These are phyloP conservation scores for Brachypodium distachyon DNA, from an alignment of 202 grass and related monocot genomes.

Conservation along the genomic window DNA sequence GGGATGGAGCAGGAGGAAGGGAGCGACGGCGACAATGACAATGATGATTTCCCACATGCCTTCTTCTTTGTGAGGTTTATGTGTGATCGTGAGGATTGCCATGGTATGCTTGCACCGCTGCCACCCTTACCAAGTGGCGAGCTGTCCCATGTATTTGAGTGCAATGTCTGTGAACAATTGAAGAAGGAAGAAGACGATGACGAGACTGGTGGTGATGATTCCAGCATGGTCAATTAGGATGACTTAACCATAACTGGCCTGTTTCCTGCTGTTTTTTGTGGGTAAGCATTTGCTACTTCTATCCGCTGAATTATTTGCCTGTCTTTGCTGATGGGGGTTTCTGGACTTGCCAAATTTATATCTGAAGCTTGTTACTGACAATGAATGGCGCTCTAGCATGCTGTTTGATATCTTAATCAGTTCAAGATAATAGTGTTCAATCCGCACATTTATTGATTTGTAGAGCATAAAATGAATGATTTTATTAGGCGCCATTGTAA, in stretches of 20 bases:
- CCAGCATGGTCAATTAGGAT: conserved; percentile 28
- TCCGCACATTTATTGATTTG: background rate
- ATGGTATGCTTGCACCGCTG: conserved; percentile 73
- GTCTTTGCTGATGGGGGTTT: background rate
- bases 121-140: conserved; percentile 41
- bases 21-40: background rate
- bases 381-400: background rate
- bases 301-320: background rate
- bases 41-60: conserved; percentile 55
- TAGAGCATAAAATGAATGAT: background rate
- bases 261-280: background rate
- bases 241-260: background rate
- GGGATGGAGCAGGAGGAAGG: conserved; percentile 47
- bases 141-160: conserved; percentile 63
- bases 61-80: conserved; percentile 80
- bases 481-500: background rate
- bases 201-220: conserved; percentile 16
- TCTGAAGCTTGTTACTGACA: background rate
- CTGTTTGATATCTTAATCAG: background rate
- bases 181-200: conserved; percentile 39
- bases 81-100: conserved; percentile 56
- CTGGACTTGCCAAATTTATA: background rate
- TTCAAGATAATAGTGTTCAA: background rate
- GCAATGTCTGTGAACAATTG: conserved; percentile 67
- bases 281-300: background rate